Conservation (phyloP, 257 asterid genomes). For the Anisodus acutangulus region DNA sequence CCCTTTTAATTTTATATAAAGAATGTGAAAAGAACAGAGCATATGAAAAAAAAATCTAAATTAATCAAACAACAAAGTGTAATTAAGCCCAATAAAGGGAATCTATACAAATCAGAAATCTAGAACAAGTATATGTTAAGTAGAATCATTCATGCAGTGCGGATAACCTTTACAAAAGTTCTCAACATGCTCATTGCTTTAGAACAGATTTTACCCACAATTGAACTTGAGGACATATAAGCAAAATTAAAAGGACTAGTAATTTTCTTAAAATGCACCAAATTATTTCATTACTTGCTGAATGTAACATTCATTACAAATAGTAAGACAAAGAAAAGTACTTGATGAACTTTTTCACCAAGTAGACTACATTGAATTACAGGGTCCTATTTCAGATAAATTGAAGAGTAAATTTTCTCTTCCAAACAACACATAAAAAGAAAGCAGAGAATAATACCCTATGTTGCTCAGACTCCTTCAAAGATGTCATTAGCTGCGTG, state of each 20-base stretch:
- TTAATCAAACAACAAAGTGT: not conserved
- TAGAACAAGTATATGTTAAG: not conserved
- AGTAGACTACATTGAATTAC: not conserved
- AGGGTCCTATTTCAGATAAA: not conserved
- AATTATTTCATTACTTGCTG: not conserved
- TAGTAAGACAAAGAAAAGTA: not conserved
- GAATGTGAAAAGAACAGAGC: not conserved
- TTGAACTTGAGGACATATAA: not conserved
- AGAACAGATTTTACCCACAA: not conserved
- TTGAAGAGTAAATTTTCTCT: not conserved
- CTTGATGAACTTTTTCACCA: slow-evolving; percentile 25
- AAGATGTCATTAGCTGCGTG: too few species aligned
- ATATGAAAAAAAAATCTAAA: not conserved
- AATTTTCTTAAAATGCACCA: not conserved
- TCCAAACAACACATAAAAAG: not conserved
- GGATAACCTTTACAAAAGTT: not conserved
- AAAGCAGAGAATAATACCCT: not conserved
- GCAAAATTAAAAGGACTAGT: not conserved
- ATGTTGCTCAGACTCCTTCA: too few species aligned
- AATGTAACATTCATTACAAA: not conserved
- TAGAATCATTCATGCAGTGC: not conserved
- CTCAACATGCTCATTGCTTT: not conserved
- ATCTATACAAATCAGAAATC: not conserved
- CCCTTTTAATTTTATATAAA: too few species aligned
- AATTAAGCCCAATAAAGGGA: not conserved